These are phyloP conservation scores for Priceomyces fermenticarens DNA, from an alignment of 805 yeast genomes.

Conservation along the genomic window DNA sequence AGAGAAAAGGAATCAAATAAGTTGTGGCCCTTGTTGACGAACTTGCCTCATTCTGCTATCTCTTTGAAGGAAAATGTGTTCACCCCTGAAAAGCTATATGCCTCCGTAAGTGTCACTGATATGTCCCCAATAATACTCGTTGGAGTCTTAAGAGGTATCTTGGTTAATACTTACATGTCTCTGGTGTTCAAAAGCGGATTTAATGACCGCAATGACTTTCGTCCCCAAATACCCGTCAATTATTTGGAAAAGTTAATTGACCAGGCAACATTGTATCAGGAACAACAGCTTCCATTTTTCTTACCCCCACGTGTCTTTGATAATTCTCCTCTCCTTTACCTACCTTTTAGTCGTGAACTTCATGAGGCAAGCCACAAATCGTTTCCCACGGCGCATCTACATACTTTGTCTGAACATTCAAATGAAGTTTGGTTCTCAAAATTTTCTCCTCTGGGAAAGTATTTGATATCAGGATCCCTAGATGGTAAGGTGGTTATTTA, in stretches of 20 bases:
- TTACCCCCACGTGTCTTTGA: constrained; percentile 23
- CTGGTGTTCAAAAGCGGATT: constrained; percentile 3
- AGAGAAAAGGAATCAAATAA: constrained; percentile 23
- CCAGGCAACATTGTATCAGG: constrained; percentile 19
- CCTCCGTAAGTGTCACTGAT: constrained; percentile 2
- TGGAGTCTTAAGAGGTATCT: constrained; percentile 2
- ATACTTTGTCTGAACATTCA: constrained; percentile 49
- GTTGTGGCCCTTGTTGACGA: constrained; percentile 18
- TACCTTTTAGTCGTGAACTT: constrained; percentile 12
- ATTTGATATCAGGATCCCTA: constrained; percentile 72
- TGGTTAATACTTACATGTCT: constrained; percentile 3
- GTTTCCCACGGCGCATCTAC: constrained; percentile 49
- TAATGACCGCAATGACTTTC: constrained; percentile 1
- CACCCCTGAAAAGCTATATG: constrained; percentile 8
- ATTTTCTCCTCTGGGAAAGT: constrained; percentile 75
- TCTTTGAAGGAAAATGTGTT: constrained; percentile 10
- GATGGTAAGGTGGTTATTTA: constrained; percentile 66
- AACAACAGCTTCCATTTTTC: constrained; percentile 22
- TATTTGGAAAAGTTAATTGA: constrained; percentile 21
- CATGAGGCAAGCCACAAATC: constrained; percentile 14
- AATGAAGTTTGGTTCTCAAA: constrained; percentile 84
- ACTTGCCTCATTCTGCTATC: constrained; percentile 11
- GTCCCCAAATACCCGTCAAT: constrained; percentile 17
- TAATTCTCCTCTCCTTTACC: constrained; percentile 7
- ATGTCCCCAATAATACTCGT: neutral